Evolutionary conservation across 371 early-diverging fungal species (phyloP), one percentile per base, ranked within the genome.

Genomic region (Mortierella sp.): DNA sequence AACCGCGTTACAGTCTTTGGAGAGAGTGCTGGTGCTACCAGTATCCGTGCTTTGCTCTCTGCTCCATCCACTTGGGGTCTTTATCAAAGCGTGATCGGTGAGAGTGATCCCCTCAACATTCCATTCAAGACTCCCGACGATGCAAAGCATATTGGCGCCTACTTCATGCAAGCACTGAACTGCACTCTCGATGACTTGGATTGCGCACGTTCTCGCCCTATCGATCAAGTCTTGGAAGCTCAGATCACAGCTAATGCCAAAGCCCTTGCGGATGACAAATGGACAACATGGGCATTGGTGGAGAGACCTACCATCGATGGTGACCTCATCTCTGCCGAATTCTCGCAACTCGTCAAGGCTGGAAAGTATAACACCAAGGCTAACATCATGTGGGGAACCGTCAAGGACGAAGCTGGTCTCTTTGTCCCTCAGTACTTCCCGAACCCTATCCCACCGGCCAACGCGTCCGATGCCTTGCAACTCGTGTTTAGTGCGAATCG

Each of bases 1-100:
- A 54, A 53, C 4, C 55, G 71, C 5, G 72, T 82, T 29, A 81
- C 81, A 1, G 57, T 82, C 19, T 72, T 79, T 39, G 86, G 86
- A 0, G 78, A 81, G 47, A 79, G 79, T 34, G 82, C 85, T 3
- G 85, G 85, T 19, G 83, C 80, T 0, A 64, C 60, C 47, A 80
- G 80, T n/a, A 62, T 78, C 48, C 78, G 67, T 17, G 67, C 63
- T 29, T 50, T 71, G n/a, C 62, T 71, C 24, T 71, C 72, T 0
- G 61, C 62, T 17, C 65, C 71, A 13, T 53, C 61, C 0, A 24
- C 72, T 0, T 65, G 28, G 1, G 58, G 54, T 2, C 59, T 71
- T 8, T 71, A 65, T 43, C 62, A 65, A 22, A 54, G 44, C 22
- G 72, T 65, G 7, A 71, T 71, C 27, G 52, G 61, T 9, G 45